Evolutionary conservation across 441 rosid species (phyloP), one percentile per base, ranked within the genome.

Genomic region (Jatropha podagrica): DNA sequence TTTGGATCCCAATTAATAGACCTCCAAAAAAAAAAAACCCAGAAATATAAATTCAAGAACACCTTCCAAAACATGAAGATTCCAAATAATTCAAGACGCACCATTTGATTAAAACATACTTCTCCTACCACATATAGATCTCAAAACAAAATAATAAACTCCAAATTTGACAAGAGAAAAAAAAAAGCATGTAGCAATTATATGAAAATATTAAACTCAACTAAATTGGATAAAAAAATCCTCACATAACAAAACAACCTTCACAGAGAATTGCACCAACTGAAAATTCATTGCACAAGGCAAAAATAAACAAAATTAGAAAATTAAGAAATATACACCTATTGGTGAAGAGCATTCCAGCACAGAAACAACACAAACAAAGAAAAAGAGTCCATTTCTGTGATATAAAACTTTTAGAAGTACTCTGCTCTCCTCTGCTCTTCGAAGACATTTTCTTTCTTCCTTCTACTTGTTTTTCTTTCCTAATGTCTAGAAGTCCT

Each of bases 321-420:
- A 68, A 54, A 49, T 13, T 0, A 8, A 32, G 48, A 17, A 58
- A 9, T 55, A 55, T 20, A 76, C 83, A 95, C 99, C 99, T 91
- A 79, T 87, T 88, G 32, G 96, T 88, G 88, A 93, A 89, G 85
- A 95, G 77, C 78, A 93, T 84, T 13, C 98, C 99, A 59, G 89
- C 88, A 81, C 89, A 93, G 89, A 95, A 95, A 76, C 95, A 84
- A 12, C 84, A 89, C 64, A 92, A 74, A 72, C 99, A 92, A 74
- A 95, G 90, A 64, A 91, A 69, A 69, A 90, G 79, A 14, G 92
- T 86, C 97, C 95, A 92, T 85, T 83, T 93, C 73, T 81, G 88
- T 1, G 98, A 84, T 27, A 93, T 69, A 65, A 83, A 81, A 78
- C 78, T 88, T 80, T 76, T 90, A 32, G 71, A 69, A 79, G 83